These are phyloP conservation scores for Xerocomellus intermedius DNA, from an alignment of 768 basidiomycete genomes.

Conservation along the genomic window DNA sequence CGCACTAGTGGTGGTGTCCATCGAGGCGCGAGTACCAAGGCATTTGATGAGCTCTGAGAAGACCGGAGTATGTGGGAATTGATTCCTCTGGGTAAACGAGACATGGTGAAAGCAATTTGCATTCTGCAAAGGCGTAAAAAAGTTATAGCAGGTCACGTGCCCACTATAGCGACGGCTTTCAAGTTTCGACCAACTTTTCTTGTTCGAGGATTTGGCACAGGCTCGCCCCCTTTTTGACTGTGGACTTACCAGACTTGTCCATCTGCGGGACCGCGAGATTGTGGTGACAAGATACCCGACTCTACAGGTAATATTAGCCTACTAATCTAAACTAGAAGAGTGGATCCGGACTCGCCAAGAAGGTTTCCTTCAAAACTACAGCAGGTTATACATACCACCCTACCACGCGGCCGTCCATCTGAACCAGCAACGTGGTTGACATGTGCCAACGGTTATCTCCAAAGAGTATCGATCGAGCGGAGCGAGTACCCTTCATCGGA, in stretches of 20 bases:
- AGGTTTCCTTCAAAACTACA: background rate
- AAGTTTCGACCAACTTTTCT: background rate
- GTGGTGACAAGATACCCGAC: background rate
- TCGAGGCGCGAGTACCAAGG: conserved; percentile 8
- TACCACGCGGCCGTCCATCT: background rate
- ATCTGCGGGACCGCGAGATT: background rate
- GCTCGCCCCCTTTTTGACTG: too few species aligned
- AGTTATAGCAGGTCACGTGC: conserved; percentile 21
- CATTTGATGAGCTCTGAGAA: conserved; percentile 10
- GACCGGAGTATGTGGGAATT: conserved; percentile 9
- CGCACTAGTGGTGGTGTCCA: conserved; percentile 14
- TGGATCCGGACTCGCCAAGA: background rate
- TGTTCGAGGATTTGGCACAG: too few species aligned
- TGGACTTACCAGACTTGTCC: too few species aligned
- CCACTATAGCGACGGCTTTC: too few species aligned
- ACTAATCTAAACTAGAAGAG: background rate
- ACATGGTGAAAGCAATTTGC: conserved; percentile 15
- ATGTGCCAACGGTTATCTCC: conserved; percentile 16
- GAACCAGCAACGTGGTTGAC: conserved; percentile 15
- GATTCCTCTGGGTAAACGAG: conserved; percentile 19
- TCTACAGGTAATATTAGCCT: background rate
- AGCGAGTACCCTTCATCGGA: background rate
- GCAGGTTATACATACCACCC: background rate
- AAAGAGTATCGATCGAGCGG: conserved; percentile 5
- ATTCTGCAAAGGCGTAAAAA: conserved; percentile 6